Base-by-base conservation (phyloP, 495 filamentous ascomycete species). In the Chaetomium tenue region DNA sequence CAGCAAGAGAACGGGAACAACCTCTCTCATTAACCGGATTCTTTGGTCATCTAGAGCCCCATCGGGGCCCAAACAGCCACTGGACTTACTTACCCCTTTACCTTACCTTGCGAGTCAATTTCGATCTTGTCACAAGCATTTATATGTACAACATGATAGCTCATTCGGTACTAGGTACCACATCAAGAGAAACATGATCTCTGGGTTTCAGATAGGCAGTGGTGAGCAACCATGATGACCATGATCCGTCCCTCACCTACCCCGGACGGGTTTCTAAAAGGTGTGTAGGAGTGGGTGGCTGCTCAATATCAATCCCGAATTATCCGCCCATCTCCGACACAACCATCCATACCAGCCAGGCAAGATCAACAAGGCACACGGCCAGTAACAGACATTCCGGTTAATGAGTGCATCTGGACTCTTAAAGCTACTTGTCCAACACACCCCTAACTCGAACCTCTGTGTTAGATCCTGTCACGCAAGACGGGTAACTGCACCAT, bases 401-500 rank as follows among this genome's bases (percentile, higher is more conserved):
- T 18, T 44, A 44, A 16, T 44, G 15, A 4, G 13, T 44, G 40
- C 11, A 5, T 15, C 40, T 18, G 40, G 18, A 44, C 40, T 5
- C 11, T 18, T 15, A 44, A 44, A 44, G 13, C 40, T 18, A 1
- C 40, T 18, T 44, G 44, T 58, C 20, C 53, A 25, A 51, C 53
- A 39, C 44, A 8, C 18, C 13, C 40, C 40, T 37, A 5, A 44
- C 40, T 18, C 40, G 40, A 44, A 1, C 9, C 5, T n/a, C n/a
- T n/a, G n/a, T n/a, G n/a, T n/a, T 18, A 5, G 20, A 15, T 26
- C 25, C 26, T 46, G 23, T 40, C 44, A 40, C 42, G n/a, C 52
- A 48, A 0, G 0, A 58, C 22, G 61, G 54, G 33, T 51, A 54
- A 5, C 44, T 23, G 30, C 54, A 40, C 15, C 53, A 63, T 63